Conservation (phyloP, 345 rosid species). For the Eutrema yunnanense region DNA sequence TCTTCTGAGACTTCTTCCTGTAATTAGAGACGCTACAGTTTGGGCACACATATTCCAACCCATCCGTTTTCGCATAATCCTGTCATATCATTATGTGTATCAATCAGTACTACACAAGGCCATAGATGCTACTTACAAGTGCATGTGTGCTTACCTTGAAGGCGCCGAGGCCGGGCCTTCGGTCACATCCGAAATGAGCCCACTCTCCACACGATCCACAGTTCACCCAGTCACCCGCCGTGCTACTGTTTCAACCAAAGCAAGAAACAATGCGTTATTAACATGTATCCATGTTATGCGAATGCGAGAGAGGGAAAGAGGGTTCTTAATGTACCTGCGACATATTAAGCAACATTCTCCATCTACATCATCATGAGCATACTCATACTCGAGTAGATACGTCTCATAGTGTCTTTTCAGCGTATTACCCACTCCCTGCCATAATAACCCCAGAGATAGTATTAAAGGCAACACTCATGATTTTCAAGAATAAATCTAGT, state of each 20-base stretch:
- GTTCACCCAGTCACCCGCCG: conserved; percentile 99
- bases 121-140: background rate
- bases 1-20: conserved; percentile 86
- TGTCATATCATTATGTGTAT: conserved; percentile 25
- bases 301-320: background rate
- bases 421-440: conserved; percentile 95
- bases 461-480: background rate
- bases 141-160: conserved; percentile 53
- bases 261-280: background rate
- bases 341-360: conserved; percentile 98
- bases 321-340: conserved; percentile 52
- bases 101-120: background rate
- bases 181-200: conserved; percentile 99
- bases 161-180: conserved; percentile 98
- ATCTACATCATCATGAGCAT: conserved; percentile 97
- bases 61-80: conserved; percentile 99
- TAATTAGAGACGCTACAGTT: conserved; percentile 83
- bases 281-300: background rate
- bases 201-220: conserved; percentile 98
- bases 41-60: conserved; percentile 94
- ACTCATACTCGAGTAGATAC: conserved; percentile 87
- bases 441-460: background rate
- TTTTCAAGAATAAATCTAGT: background rate
- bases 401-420: conserved; percentile 95
- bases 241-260: conserved; percentile 67